Conservation (phyloP, 2,329 filamentous ascomycete genomes). For the Neocucurbitaria cava region DNA sequence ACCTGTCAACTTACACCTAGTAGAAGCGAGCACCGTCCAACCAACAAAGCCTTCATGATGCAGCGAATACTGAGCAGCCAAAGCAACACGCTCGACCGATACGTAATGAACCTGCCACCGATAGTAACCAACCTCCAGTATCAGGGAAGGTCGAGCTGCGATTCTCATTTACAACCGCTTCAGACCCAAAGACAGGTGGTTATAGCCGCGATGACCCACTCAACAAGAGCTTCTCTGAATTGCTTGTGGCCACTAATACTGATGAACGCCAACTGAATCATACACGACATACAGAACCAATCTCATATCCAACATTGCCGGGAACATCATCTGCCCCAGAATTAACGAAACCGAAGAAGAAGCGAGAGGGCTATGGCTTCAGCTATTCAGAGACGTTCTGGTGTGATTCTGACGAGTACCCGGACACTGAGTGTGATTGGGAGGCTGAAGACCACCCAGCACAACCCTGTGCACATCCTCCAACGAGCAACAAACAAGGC, state of each 20-base stretch:
- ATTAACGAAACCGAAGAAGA: conserved; percentile 22
- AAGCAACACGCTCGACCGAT: neutral
- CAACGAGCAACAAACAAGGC: neutral
- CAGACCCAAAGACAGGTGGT: conserved; percentile 1
- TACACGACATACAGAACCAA: neutral
- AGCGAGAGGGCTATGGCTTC: conserved; percentile 33
- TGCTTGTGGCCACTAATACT: conserved; percentile 1
- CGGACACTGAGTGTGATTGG: conserved; percentile 29
- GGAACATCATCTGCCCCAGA: conserved; percentile 2
- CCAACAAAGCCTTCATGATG: neutral
- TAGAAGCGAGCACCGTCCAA: neutral
- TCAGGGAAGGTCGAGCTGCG: conserved; percentile 18
- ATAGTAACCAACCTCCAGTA: neutral
- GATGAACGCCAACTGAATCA: neutral
- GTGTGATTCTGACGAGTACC: conserved; percentile 32
- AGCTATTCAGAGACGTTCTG: conserved; percentile 30
- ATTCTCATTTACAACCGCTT: conserved; percentile 19
- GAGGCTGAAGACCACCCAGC: conserved; percentile 10
- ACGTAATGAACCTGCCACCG: neutral
- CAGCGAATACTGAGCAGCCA: neutral
- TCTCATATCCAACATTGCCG: conserved; percentile 4
- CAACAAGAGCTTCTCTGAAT: conserved; percentile 11
- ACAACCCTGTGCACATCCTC: neutral
- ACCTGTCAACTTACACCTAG: neutral
- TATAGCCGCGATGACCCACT: neutral